Evolutionary conservation across 108 stramenopile genomes (phyloP).

Genomic region (Nannochloropsis gaditana): DNA sequence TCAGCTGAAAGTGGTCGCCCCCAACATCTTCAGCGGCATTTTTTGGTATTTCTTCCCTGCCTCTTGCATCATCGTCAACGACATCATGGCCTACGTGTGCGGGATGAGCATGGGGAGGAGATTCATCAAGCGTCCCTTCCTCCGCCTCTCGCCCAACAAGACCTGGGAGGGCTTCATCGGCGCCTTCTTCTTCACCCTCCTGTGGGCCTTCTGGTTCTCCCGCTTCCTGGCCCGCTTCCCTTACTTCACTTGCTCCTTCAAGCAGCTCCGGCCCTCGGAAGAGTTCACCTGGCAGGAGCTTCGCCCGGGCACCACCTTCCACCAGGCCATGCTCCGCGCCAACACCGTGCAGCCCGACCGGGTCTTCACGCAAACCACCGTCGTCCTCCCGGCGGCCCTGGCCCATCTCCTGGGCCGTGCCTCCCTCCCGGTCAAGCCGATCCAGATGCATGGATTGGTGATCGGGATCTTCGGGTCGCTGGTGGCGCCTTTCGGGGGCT

Average conservation of each 20-base stretch:
- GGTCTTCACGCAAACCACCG: slow-evolving; percentile 23
- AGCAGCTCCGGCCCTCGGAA: neutral
- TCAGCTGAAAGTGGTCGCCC: slow-evolving; percentile 61
- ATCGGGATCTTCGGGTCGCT: slow-evolving; percentile 75
- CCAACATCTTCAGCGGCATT: slow-evolving; percentile 93
- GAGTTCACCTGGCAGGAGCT: neutral
- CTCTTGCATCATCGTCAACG: slow-evolving; percentile 86
- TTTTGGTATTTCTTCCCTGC: slow-evolving; percentile 95
- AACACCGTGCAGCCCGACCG: slow-evolving; percentile 20
- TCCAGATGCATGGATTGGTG: slow-evolving; percentile 41
- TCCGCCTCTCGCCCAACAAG: slow-evolving; percentile 73
- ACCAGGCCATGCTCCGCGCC: neutral
- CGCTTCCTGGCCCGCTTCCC: slow-evolving; percentile 69
- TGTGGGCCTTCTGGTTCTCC: slow-evolving; percentile 78
- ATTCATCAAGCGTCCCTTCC: slow-evolving; percentile 78
- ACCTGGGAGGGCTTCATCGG: slow-evolving; percentile 98
- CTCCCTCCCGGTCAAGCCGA: slow-evolving; percentile 25
- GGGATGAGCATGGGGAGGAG: slow-evolving; percentile 87
- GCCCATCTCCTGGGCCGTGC: neutral
- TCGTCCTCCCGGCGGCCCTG: neutral
- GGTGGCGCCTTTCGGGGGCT: slow-evolving; percentile 91
- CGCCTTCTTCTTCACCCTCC: slow-evolving; percentile 77
- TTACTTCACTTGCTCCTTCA: slow-evolving; percentile 53
- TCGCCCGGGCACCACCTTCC: neutral
- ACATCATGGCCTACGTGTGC: slow-evolving; percentile 86